Base-by-base conservation (phyloP, 2,329 filamentous ascomycete species). In the Hypoxylon sp. region DNA sequence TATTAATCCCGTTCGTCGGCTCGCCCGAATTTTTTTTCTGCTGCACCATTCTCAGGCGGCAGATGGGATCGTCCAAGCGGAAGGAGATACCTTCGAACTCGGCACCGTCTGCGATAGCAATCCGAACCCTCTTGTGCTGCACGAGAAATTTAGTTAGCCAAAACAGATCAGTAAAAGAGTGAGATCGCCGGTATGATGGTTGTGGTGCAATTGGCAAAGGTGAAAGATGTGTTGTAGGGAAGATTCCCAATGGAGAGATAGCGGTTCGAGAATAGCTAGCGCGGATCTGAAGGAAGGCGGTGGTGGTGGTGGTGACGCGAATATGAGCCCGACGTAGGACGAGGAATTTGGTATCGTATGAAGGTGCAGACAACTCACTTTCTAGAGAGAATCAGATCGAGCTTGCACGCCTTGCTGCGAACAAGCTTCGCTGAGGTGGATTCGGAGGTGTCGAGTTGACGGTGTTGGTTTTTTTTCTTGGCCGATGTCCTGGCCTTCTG, bases 11-110 rank as follows among this genome's bases (percentile, higher is more conserved):
- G 67, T 68, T 68, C 43, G 60, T 51, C 32, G 43, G 58, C 53
- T 63, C 62, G 45, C 53, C 54, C 43, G 64, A 56, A 53, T 55
- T 55, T 55, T 68, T 69, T 60, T 69, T 70, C 52, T 63, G 62
- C 61, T 64, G 63, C 59, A 69, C 67, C 67, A 69, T 69, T 64
- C 66, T 67, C 64, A 64, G 61, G 61, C 44, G 44, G 52, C 61
- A 63, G 58, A 47, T 32, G 44, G 50, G 53, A 50, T 48, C 42
- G 40, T 38, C 52, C 46, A 53, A 55, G 38, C 53, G 32, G 20
- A 40, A 58, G 47, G 48, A 50, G 34, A 37, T 45, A 42, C 55
- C 56, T 57, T 62, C 48, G 55, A 63, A 55, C 37, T 60, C 57
- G 46, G 50, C 55, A 56, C 48, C 46, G 60, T 54, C 54, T 51